A percentile compares a stretch with the other conserved stretches of the same genome.
These are phyloP conservation scores for Exophiala aquamarina DNA, from an alignment of 2,329 filamentous ascomycete genomes.

Conservation along the genomic window DNA sequence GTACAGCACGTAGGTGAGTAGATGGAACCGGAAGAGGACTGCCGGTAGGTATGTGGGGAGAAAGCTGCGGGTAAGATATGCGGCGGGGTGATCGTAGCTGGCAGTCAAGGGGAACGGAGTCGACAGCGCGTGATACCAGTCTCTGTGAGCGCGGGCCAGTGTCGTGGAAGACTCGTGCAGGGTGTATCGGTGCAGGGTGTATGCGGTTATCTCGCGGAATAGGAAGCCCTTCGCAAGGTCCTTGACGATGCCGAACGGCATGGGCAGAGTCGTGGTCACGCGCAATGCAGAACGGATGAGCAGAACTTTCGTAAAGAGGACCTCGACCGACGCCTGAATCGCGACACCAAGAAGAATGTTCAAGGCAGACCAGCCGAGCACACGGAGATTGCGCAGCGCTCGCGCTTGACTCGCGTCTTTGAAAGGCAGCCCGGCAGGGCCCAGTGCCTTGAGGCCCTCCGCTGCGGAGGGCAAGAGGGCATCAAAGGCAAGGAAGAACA, in stretches of 20 bases:
- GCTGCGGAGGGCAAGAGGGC: constrained; percentile 67
- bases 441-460: constrained; percentile 68
- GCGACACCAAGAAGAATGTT: constrained; percentile 57
- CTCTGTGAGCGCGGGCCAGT: constrained; percentile 43
- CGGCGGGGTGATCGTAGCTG: constrained; percentile 60
- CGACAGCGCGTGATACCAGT: constrained; percentile 57
- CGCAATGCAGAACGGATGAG: constrained; percentile 56
- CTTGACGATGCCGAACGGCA: constrained; percentile 62
- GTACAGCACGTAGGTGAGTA: constrained; percentile 59
- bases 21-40: constrained; percentile 58
- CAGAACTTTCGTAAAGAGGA: constrained; percentile 53
- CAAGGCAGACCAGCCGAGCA: constrained; percentile 54
- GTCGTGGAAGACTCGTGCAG: constrained; percentile 55
- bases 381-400: constrained; percentile 38
- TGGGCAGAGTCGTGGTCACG: constrained; percentile 59
- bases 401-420: constrained; percentile 41
- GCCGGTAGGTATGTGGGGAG: constrained; percentile 59
- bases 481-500: constrained; percentile 73
- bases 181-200: constrained; percentile 70
- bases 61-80: constrained; percentile 55
- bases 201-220: constrained; percentile 65
- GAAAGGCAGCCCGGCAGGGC: constrained; percentile 49
- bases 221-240: constrained; percentile 55
- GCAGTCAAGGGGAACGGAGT: constrained; percentile 58
- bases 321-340: constrained; percentile 58